These are phyloP conservation scores for Alternaria infectoria DNA, from an alignment of 2,329 filamentous ascomycete species.

Conservation along the genomic window DNA sequence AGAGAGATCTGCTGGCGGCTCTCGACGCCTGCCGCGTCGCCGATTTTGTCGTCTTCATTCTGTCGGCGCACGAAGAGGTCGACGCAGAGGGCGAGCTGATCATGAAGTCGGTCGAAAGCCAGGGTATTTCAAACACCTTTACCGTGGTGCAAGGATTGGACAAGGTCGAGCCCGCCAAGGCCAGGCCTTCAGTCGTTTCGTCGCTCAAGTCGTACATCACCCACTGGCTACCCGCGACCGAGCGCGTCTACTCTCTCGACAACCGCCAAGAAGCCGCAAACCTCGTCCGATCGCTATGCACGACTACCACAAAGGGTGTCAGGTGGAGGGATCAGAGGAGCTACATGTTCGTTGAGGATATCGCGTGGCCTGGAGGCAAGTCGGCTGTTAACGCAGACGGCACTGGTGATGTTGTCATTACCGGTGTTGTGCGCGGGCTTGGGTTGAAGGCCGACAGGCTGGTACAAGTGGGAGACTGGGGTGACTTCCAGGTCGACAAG, in stretches of 20 bases:
- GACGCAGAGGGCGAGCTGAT: constrained; percentile 85
- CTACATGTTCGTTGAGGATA: constrained; percentile 90
- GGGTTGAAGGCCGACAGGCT: constrained; percentile 88
- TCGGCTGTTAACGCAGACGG: constrained; percentile 54
- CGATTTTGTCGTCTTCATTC: constrained; percentile 86
- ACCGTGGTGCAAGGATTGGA: constrained; percentile 82
- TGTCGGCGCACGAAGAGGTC: constrained; percentile 83
- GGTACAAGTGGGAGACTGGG: constrained; percentile 92
- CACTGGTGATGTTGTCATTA: constrained; percentile 70
- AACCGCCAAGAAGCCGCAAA: constrained; percentile 90
- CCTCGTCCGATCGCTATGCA: constrained; percentile 88
- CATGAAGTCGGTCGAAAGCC: constrained; percentile 84
- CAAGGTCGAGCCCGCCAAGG: constrained; percentile 78
- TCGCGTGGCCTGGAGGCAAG: constrained; percentile 69
- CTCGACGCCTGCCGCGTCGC: constrained; percentile 87
- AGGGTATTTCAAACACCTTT: constrained; percentile 92
- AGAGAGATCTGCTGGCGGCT: constrained; percentile 75
- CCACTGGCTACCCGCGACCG: constrained; percentile 91
- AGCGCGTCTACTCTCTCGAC: constrained; percentile 89
- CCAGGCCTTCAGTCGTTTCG: constrained; percentile 73
- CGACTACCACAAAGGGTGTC: constrained; percentile 90
- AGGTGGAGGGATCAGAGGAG: constrained; percentile 93
- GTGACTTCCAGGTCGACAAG: constrained; percentile 88
- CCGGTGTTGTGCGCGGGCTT: constrained; percentile 84
- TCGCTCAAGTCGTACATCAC: constrained; percentile 92